Evolutionary conservation across 345 rosid species (phyloP).

Genomic region (Syzygium jambos): DNA sequence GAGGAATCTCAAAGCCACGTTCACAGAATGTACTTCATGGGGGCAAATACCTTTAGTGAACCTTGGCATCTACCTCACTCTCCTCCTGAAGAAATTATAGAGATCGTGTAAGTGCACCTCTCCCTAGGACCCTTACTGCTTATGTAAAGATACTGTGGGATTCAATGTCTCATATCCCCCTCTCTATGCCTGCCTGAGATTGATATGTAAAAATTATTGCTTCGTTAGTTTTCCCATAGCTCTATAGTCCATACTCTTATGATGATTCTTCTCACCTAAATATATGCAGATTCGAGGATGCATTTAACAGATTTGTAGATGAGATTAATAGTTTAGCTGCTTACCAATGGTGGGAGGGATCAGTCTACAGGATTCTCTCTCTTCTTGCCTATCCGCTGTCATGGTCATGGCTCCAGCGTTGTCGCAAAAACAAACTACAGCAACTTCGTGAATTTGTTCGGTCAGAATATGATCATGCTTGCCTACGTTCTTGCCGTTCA

Average conservation of each 20-base stretch:
- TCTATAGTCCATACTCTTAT: neutral
- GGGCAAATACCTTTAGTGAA: conserved; percentile 79
- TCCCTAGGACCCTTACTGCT: neutral
- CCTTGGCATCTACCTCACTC: conserved; percentile 84
- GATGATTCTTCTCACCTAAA: neutral
- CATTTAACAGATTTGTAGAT: conserved; percentile 76
- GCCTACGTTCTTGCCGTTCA: conserved; percentile 94
- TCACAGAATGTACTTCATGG: conserved; percentile 87
- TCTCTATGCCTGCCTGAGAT: neutral
- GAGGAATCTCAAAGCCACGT: conserved; percentile 90
- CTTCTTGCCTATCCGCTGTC: conserved; percentile 84
- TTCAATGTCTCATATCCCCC: neutral
- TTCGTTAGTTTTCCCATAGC: neutral
- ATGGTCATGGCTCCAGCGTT: conserved; percentile 83
- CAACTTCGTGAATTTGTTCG: conserved; percentile 93
- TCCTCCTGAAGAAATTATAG: conserved; percentile 78
- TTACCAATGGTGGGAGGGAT: conserved; percentile 98
- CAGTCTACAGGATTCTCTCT: conserved; percentile 59
- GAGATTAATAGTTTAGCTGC: conserved; percentile 83
- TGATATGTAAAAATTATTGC: neutral
- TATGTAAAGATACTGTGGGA: neutral
- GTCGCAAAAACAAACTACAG: conserved; percentile 69
- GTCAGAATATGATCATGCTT: conserved; percentile 92
- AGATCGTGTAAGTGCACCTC: conserved; percentile 62
- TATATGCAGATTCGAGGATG: conserved; percentile 68